Conservation (phyloP, 495 filamentous ascomycete genomes). For the Neurospora sp. region DNA sequence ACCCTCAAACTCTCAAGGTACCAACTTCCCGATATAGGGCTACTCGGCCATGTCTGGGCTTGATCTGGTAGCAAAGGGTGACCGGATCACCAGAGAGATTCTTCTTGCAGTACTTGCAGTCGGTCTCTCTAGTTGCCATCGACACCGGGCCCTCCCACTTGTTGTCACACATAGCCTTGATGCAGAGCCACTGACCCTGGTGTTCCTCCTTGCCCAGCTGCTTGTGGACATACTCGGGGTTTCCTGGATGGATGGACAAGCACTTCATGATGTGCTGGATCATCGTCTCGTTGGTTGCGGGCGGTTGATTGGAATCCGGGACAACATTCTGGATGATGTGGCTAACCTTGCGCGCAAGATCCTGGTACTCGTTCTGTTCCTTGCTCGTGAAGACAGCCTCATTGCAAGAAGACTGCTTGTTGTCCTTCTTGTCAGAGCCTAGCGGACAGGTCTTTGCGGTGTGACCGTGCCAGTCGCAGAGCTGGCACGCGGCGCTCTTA, state of each 20-base stretch:
- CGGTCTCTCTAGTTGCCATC: background rate
- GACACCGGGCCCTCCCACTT: background rate
- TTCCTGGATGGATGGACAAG: background rate
- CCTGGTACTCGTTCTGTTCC: constrained; percentile 5
- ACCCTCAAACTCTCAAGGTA: background rate
- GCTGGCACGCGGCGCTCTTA: background rate
- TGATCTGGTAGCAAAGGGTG: constrained; percentile 5
- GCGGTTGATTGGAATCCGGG: constrained; percentile 3
- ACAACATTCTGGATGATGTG: constrained; percentile 1
- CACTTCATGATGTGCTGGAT: constrained; percentile 2
- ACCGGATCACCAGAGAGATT: background rate
- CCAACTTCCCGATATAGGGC: constrained; percentile 2
- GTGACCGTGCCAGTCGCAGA: background rate
- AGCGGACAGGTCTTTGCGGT: background rate
- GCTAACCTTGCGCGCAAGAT: background rate
- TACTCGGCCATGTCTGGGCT: background rate
- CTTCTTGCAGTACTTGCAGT: constrained; percentile 1
- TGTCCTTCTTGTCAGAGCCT: background rate
- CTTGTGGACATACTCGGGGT: background rate
- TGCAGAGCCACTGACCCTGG: constrained; percentile 3
- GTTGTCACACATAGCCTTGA: constrained; percentile 4
- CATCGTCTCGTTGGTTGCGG: constrained; percentile 4
- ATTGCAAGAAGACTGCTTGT: background rate
- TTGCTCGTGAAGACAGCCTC: background rate
- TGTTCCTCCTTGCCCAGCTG: background rate